Conservation (phyloP, 371 early-diverging fungal species). For the Cokeromyces recurvatus region DNA sequence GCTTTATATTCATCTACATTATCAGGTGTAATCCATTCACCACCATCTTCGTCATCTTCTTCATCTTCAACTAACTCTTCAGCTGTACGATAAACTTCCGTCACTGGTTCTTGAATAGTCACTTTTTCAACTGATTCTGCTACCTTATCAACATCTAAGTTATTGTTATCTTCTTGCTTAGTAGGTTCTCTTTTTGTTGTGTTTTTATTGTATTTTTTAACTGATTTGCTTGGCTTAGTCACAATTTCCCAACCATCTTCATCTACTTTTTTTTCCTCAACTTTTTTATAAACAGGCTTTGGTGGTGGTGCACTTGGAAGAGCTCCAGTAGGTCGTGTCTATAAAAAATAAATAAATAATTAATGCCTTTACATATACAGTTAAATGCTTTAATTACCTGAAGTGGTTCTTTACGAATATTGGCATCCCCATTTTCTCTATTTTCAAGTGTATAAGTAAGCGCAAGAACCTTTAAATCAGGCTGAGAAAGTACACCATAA, state of each 20-base stretch:
- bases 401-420: conserved; percentile 62
- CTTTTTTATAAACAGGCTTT: conserved; percentile 6
- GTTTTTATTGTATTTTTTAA: conserved; percentile 8
- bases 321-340: conserved; percentile 33
- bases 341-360: not conserved
- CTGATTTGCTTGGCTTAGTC: conserved; percentile 27
- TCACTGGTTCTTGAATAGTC: conserved; percentile 8
- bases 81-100: not conserved
- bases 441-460: conserved; percentile 84
- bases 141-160: too few relatives aligned
- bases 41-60: conserved; percentile 54
- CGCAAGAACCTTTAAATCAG: conserved; percentile 90
- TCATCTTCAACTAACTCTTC: conserved; percentile 20
- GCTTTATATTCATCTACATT: conserved; percentile 73
- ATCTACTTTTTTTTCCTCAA: conserved; percentile 20
- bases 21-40: conserved; percentile 93
- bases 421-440: conserved; percentile 59
- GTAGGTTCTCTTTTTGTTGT: conserved; percentile 54
- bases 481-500: conserved; percentile 71
- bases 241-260: conserved; percentile 53
- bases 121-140: conserved; percentile 20
- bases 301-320: conserved; percentile 45
- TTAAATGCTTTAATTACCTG: conserved; percentile 16
- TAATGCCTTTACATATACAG: not conserved
- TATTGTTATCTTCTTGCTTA: conserved; percentile 42